These are phyloP conservation scores for Isochrysis galbana DNA, from an alignment of 78 protist genomes.

Conservation along the genomic window DNA sequence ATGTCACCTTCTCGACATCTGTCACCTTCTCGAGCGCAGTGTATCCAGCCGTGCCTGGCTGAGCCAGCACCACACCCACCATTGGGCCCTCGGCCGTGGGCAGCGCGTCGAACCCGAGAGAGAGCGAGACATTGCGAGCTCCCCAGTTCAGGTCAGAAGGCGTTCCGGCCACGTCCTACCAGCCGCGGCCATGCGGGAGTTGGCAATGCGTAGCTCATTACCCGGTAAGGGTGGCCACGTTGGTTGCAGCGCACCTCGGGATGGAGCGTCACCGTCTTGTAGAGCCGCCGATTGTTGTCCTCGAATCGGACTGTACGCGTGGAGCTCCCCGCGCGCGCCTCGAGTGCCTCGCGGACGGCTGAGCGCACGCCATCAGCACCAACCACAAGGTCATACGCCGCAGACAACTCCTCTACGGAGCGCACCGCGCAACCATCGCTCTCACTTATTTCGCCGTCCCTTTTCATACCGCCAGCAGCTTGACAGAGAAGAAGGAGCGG, in stretches of 20 bases:
- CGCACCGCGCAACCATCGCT: not conserved
- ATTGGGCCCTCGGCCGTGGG: not conserved
- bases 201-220: too few relatives aligned
- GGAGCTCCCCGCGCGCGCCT: not conserved
- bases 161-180: not conserved
- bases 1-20: not conserved
- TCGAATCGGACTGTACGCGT: not conserved
- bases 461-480: too few relatives aligned
- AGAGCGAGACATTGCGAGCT: not conserved
- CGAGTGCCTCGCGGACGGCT: not conserved
- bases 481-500: not conserved
- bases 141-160: not conserved
- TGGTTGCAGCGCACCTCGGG: too few relatives aligned
- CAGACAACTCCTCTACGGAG: not conserved
- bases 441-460: too few relatives aligned
- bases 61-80: not conserved
- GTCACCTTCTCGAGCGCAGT: not conserved
- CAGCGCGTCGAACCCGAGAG: not conserved
- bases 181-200: too few relatives aligned
- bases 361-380: slow-evolving; percentile 15
- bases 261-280: not conserved
- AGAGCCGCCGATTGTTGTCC: not conserved
- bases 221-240: too few relatives aligned
- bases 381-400: not conserved
- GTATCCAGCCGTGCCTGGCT: not conserved